These are phyloP conservation scores for Wilhelminamyces savonicus DNA, from an alignment of 805 yeast species.

Conservation along the genomic window DNA sequence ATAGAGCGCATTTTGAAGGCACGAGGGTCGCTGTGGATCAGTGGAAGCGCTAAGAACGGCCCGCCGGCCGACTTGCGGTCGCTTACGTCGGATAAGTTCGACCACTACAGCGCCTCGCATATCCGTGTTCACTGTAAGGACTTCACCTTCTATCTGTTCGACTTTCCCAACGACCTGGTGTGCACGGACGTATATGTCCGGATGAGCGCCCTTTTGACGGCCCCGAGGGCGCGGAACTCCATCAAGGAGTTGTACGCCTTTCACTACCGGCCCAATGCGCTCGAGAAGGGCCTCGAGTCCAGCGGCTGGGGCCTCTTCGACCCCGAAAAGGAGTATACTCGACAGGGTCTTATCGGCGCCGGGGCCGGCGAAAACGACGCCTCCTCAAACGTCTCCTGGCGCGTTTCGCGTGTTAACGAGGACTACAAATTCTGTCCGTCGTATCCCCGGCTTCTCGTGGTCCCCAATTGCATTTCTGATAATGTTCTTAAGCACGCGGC, in stretches of 20 bases:
- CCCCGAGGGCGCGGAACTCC: conserved; percentile 40
- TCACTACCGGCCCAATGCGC: conserved; percentile 65
- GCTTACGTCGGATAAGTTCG: conserved; percentile 12
- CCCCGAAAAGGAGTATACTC: conserved; percentile 54
- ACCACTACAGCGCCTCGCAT: conserved; percentile 41
- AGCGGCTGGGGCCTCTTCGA: conserved; percentile 74
- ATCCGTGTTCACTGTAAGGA: conserved; percentile 77
- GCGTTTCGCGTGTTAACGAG: conserved; percentile 58
- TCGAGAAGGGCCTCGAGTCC: conserved; percentile 45
- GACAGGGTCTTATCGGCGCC: conserved; percentile 67
- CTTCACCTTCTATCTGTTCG: conserved; percentile 74
- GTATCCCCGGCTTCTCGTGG: conserved; percentile 63
- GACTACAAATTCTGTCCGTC: conserved; percentile 65
- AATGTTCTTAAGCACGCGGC: conserved; percentile 77
- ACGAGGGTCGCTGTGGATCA: conserved; percentile 44
- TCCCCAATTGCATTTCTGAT: conserved; percentile 78
- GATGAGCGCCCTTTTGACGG: conserved; percentile 60
- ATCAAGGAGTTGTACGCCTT: conserved; percentile 63
- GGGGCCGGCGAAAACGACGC: conserved; percentile 9
- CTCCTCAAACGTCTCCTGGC: conserved; percentile 46
- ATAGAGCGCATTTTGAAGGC: conserved; percentile 56
- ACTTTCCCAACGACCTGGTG: conserved; percentile 51
- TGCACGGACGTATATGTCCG: conserved; percentile 72
- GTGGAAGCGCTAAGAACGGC: not conserved
- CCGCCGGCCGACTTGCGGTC: conserved; percentile 2